Evolutionary conservation across 2,329 filamentous ascomycete genomes (phyloP), one percentile per base, ranked within the genome.

Genomic region (Zalaria sp.): DNA sequence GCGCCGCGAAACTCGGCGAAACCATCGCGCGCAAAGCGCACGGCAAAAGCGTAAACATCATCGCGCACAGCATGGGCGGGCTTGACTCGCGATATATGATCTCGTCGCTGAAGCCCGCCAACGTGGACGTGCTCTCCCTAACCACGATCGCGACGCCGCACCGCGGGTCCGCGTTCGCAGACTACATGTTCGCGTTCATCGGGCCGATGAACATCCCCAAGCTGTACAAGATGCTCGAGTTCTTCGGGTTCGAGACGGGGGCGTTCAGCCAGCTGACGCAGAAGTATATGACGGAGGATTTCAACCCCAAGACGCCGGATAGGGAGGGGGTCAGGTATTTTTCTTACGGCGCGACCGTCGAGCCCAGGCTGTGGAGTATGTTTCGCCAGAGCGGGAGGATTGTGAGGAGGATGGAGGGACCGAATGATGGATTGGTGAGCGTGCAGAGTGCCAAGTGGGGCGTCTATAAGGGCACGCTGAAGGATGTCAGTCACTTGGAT

Each of bases 121-220:
- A 79, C 39, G 84, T 94, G 49, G 85, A 84, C 55, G 83, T 94
- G 45, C 69, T 87, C 32, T 79, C 75, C 0, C 56, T 80, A 49
- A 79, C 76, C 1, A 79, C 76, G 0, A 70, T 80, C 43, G 74
- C 75, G 3, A 73, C 72, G 9, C 76, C 76, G 1, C 76, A 80
- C 59, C 59, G 69, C 58, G 73, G 75, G 3, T 77, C 73, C 26
- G 67, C 73, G 4, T 74, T 79, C 47, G 76, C 76, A 35, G 76
- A 80, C 55, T 75, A 75, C 54, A 61, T 77, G 44, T 68, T 79
- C 50, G 63, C 73, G 4, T 65, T 65, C 34, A 74, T 79, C 42
- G 73, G 74, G 32, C 63, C 59, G 9, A 65, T 66, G 32, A 67
- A 67, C 18, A 57, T 77, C 3, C 68, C 72, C 5, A 68, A 67